Evolutionary conservation across 176 grass and related monocot genomes (phyloP).

Genomic region (Luzula sylvatica): DNA sequence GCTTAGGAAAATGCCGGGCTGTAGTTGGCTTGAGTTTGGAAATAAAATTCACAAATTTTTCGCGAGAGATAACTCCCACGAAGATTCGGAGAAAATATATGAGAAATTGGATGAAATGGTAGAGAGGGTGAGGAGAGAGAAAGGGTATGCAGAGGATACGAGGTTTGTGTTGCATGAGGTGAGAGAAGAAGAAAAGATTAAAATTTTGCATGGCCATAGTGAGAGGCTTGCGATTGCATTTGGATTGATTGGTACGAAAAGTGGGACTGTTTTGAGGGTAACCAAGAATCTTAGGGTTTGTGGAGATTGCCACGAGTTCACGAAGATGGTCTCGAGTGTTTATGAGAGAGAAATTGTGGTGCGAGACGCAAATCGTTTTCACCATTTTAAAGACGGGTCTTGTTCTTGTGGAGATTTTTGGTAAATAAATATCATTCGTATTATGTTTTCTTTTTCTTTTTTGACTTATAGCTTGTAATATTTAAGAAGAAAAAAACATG

Average conservation of each 20-base stretch:
- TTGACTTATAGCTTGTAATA: too few species aligned
- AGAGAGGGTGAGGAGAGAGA: slow-evolving; percentile 29
- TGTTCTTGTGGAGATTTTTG: slow-evolving; percentile 85
- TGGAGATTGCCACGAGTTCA: slow-evolving; percentile 75
- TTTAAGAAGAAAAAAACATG: too few species aligned
- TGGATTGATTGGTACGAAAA: slow-evolving; percentile 59
- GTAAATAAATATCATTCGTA: slow-evolving; percentile 21
- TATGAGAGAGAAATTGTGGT: slow-evolving; percentile 59
- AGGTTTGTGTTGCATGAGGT: slow-evolving; percentile 61
- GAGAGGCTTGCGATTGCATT: slow-evolving; percentile 88
- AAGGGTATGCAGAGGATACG: slow-evolving; percentile 66
- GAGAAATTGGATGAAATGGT: slow-evolving; percentile 47
- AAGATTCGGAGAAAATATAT: slow-evolving; percentile 36
- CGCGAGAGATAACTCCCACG: slow-evolving; percentile 36
- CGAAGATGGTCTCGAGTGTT: slow-evolving; percentile 86
- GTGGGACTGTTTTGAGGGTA: slow-evolving; percentile 65
- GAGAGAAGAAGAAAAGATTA: slow-evolving; percentile 63
- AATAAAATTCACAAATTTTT: slow-evolving; percentile 49
- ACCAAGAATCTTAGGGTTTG: slow-evolving; percentile 84
- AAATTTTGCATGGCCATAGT: slow-evolving; percentile 77
- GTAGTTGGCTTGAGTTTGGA: slow-evolving; percentile 65
- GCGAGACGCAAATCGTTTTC: slow-evolving; percentile 78
- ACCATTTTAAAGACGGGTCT: slow-evolving; percentile 61
- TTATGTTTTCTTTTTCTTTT: too few species aligned
- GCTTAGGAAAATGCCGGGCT: slow-evolving; percentile 66